Evolutionary conservation across 2,329 filamentous ascomycete genomes (phyloP).

Genomic region (Tricladium varicosporioides): DNA sequence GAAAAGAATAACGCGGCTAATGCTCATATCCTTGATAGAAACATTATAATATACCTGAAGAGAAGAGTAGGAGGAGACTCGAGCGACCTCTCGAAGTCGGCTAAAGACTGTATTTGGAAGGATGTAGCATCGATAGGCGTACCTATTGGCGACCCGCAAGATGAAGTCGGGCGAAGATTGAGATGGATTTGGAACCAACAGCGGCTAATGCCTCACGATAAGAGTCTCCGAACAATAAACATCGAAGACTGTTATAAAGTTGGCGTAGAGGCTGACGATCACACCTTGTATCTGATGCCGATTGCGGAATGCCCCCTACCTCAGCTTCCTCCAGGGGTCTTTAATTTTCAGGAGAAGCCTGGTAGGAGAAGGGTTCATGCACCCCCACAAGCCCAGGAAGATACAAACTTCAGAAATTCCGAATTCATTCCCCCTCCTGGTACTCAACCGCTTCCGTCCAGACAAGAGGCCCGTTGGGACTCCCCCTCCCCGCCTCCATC

Average conservation of each 20-base stretch:
- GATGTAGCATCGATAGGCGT: constrained; percentile 8
- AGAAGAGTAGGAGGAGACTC: constrained; percentile 8
- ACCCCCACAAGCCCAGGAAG: neutral
- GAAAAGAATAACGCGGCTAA: constrained; percentile 11
- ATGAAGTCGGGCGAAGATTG: constrained; percentile 8
- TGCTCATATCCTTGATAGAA: constrained; percentile 11
- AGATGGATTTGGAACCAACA: constrained; percentile 4
- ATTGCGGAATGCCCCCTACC: constrained; percentile 3
- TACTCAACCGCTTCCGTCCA: neutral
- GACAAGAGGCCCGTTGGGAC: neutral
- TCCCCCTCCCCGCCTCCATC: neutral
- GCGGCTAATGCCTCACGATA: constrained; percentile 12
- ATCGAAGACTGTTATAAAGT: constrained; percentile 14
- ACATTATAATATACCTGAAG: constrained; percentile 12
- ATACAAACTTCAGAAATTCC: neutral
- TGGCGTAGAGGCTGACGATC: constrained; percentile 13
- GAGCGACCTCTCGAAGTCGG: constrained; percentile 6
- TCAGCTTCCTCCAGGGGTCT: neutral
- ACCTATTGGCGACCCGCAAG: constrained; percentile 10
- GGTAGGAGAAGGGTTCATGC: neutral
- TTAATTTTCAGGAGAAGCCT: neutral
- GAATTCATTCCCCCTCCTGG: neutral
- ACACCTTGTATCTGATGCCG: constrained; percentile 16
- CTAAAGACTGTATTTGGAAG: constrained; percentile 7
- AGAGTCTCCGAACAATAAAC: constrained; percentile 3